Percentiles rank a stretch among this genome's conserved stretches.
These are phyloP conservation scores for Lasiodiplodia citricola DNA, from an alignment of 2,329 filamentous ascomycete species.

Conservation along the genomic window DNA sequence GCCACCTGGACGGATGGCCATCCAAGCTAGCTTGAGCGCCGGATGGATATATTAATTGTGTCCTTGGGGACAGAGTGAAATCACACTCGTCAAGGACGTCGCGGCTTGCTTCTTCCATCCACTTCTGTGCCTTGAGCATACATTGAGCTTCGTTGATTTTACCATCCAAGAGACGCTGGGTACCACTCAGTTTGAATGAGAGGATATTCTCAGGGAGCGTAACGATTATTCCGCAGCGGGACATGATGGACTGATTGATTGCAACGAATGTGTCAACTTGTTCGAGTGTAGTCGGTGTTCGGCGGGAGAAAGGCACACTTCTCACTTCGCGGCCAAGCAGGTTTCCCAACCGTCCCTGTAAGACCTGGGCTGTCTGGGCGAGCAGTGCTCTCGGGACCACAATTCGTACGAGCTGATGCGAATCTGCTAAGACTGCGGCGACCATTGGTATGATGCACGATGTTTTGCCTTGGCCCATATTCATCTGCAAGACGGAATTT, in stretches of 20 bases:
- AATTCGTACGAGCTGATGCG: conserved; percentile 56
- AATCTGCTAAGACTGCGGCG: conserved; percentile 50
- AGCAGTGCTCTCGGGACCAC: conserved; percentile 63
- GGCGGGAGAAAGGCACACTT: conserved; percentile 65
- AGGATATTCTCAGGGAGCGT: conserved; percentile 68
- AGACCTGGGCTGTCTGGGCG: conserved; percentile 62
- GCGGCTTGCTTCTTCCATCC: conserved; percentile 56
- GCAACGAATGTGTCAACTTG: conserved; percentile 41
- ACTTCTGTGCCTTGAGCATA: conserved; percentile 60
- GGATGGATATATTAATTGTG: conserved; percentile 53
- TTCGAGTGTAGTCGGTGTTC: conserved; percentile 43
- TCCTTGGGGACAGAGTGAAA: conserved; percentile 47
- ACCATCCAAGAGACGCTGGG: conserved; percentile 61
- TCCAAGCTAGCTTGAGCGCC: conserved; percentile 48
- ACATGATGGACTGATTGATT: conserved; percentile 51
- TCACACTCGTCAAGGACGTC: conserved; percentile 70
- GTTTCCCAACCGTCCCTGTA: conserved; percentile 61
- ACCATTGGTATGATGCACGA: conserved; percentile 73
- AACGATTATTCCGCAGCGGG: conserved; percentile 60
- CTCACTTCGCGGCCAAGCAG: conserved; percentile 59
- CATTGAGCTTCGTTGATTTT: conserved; percentile 46
- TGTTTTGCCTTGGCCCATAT: conserved; percentile 71
- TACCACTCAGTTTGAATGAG: conserved; percentile 67
- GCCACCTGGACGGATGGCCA: conserved; percentile 48
- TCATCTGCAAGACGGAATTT: conserved; percentile 69